Evolutionary conservation across 2,329 filamentous ascomycete genomes (phyloP), one percentile per base, ranked within the genome.

Genomic region (Septoria linicola): DNA sequence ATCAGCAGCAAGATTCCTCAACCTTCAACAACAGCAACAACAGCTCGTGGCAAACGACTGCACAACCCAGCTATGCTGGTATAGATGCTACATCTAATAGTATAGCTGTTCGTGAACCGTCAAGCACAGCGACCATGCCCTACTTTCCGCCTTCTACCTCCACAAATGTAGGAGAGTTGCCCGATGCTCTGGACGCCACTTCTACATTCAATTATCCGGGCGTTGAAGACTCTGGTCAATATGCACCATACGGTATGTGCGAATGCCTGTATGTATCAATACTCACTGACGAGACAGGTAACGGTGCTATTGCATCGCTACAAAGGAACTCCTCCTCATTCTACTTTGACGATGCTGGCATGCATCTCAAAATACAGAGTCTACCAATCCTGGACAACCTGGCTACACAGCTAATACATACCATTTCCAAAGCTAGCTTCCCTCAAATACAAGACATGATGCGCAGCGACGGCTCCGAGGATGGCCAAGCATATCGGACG

Each of bases 311-410:
- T 11, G 23, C 20, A 31, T n/a, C 44, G 10, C 2, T 47, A 10
- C 44, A 31, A 11, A 17, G 44, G 25, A 30, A 19, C 8, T 23
- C 47, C 2, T 60, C 62, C 5, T 53, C 59, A 4, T 59, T 65
- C 47, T 65, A 66, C 36, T 64, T 61, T 42, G 72, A 76, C 36
- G 70, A 70, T 55, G 70, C 69, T 4, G 75, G 66, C 51, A 68
- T 71, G 64, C 71, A 72, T 48, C 63, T 82, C 55, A 80, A 80
- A 61, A 75, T 81, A 16, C 77, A 83, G 57, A 83, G 80, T 63
- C 65, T 85, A 25, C 76, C 81, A 8, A 80, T 83, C 25, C 68
- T 85, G 17, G 81, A 84, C 54, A 83, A 81, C 55, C 63, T 84
- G 63, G 80, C 81, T 3, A 78, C 74, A 1, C 80, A 83, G 68